A percentile compares a stretch with the other conserved stretches of the same genome.
phyloP scores from a whole-genome alignment of 2,329 filamentous ascomycete genomes.

The Aureobasidium pullulans region DNA sequence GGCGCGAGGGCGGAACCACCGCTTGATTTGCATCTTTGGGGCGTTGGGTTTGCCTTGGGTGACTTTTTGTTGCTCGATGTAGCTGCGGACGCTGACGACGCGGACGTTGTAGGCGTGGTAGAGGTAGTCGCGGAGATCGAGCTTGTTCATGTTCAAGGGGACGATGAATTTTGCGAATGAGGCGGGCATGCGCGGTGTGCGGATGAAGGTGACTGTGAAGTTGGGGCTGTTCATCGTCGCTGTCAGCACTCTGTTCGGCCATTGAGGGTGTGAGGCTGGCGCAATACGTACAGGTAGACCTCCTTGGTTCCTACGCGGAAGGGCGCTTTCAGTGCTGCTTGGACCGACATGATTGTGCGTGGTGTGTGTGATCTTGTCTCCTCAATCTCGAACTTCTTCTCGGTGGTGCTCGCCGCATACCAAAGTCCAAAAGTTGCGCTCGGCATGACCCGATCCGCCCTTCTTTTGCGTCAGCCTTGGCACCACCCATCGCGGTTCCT shows the following conservation, averaged over 20 bases:
- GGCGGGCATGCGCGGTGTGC: conserved; percentile 63
- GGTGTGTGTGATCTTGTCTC: not conserved
- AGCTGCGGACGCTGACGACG: conserved; percentile 67
- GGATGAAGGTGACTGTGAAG: conserved; percentile 72
- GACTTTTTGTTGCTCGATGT: conserved; percentile 62
- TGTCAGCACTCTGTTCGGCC: not conserved
- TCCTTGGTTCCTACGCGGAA: conserved; percentile 30
- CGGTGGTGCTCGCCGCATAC: conserved; percentile 10
- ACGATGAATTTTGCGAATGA: conserved; percentile 85
- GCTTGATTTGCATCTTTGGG: conserved; percentile 33
- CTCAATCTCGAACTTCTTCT: not conserved
- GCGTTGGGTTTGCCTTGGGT: conserved; percentile 42
- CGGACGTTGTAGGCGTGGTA: conserved; percentile 76
- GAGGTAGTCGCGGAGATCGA: conserved; percentile 93
- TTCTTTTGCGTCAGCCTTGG: not conserved
- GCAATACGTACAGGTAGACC: conserved; percentile 27
- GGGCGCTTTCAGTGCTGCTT: conserved; percentile 15
- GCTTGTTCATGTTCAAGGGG: conserved; percentile 87
- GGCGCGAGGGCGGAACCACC: conserved; percentile 60
- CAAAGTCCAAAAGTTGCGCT: not conserved
- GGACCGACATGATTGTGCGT: not conserved
- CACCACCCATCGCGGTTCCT: not conserved
- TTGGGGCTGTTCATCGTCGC: conserved; percentile 54
- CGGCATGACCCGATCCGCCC: too few species aligned
- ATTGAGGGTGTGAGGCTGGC: not conserved